phyloP scores from a whole-genome alignment of 2,329 filamentous ascomycete species.

The Chrysoporthe austroafricana region DNA sequence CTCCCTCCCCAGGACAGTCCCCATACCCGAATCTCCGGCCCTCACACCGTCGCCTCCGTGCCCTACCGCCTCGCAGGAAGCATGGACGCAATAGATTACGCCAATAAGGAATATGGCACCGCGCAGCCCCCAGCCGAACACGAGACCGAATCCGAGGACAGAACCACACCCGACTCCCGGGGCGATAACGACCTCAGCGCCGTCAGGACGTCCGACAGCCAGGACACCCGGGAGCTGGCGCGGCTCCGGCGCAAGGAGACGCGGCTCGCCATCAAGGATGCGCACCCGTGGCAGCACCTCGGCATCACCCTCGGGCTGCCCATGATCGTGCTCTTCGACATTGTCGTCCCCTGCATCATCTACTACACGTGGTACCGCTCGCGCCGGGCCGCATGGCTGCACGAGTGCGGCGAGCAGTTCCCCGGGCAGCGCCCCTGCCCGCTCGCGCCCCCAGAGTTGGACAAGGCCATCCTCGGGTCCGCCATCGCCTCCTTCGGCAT shows the following conservation, averaged over 20 bases:
- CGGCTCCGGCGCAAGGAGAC: slow-evolving; percentile 18
- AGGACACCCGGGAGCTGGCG: slow-evolving; percentile 2
- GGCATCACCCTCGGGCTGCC: slow-evolving; percentile 26
- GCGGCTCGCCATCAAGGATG: slow-evolving; percentile 19
- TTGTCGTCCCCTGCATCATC: slow-evolving; percentile 28
- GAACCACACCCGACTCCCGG: not conserved
- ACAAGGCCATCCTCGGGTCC: slow-evolving; percentile 62
- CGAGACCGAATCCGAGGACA: slow-evolving; percentile 1
- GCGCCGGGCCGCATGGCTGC: not conserved
- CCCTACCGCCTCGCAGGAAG: not conserved
- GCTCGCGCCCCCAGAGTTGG: slow-evolving; percentile 13
- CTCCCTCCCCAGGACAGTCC: not conserved
- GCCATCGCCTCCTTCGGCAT: slow-evolving; percentile 57
- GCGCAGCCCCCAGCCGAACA: not conserved
- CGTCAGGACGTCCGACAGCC: not conserved
- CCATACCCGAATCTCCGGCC: not conserved
- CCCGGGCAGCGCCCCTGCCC: slow-evolving; percentile 16
- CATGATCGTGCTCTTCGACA: slow-evolving; percentile 28
- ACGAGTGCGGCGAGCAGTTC: not conserved
- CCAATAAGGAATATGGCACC: slow-evolving; percentile 7
- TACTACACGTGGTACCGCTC: slow-evolving; percentile 26
- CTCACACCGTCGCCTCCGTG: not conserved
- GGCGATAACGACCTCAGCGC: not conserved
- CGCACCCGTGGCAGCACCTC: slow-evolving; percentile 24
- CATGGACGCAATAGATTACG: slow-evolving; percentile 6